phyloP scores from a whole-genome alignment of 441 rosid genomes.

The Brassica hybrid region DNA sequence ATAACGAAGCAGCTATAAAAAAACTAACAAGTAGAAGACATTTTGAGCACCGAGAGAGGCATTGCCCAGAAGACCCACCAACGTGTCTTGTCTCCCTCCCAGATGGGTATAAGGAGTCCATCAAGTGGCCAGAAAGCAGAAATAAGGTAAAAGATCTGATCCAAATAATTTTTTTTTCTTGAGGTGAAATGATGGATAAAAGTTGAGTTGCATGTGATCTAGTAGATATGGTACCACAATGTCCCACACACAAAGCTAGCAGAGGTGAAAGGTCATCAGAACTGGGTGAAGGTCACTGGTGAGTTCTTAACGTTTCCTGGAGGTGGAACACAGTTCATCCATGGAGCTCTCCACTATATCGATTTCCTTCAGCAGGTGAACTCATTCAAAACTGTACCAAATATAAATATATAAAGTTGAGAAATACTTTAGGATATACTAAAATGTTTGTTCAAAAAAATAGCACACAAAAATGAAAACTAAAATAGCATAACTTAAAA shows the following conservation, averaged over 20 bases:
- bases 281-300: slow-evolving; percentile 92
- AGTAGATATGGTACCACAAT: slow-evolving; percentile 92
- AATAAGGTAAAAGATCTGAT: slow-evolving; percentile 62
- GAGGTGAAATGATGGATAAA: slow-evolving; percentile 5
- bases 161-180: background rate
- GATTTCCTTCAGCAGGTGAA: slow-evolving; percentile 73
- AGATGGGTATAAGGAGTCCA: slow-evolving; percentile 67
- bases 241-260: slow-evolving; percentile 86
- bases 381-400: slow-evolving; percentile 8
- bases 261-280: slow-evolving; percentile 91
- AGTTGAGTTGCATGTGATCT: slow-evolving; percentile 28
- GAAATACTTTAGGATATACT: background rate
- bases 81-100: slow-evolving; percentile 75
- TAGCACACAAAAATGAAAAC: background rate
- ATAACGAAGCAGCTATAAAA: slow-evolving; percentile 75
- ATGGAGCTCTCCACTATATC: slow-evolving; percentile 91
- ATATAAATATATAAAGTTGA: background rate
- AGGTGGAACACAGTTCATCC: slow-evolving; percentile 96
- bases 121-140: slow-evolving; percentile 86
- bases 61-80: slow-evolving; percentile 86
- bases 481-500: background rate
- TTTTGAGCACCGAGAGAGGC: slow-evolving; percentile 91
- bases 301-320: slow-evolving; percentile 96
- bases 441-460: background rate
- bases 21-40: slow-evolving; percentile 61